phyloP scores from a whole-genome alignment of 257 asterid genomes.

The Mentha longifolia region DNA sequence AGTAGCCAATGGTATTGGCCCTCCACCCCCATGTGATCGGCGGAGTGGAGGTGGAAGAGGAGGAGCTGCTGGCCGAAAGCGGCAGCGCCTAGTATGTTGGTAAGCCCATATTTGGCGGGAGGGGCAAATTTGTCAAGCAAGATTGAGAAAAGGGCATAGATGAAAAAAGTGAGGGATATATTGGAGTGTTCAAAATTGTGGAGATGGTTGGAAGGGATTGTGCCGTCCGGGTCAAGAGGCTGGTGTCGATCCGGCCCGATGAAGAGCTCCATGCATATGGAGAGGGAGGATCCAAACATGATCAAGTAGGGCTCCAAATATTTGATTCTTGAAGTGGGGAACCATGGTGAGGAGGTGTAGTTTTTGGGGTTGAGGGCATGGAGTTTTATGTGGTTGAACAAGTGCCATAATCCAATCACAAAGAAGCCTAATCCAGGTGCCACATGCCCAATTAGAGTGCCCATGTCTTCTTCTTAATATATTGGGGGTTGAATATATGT shows the following conservation, averaged over 20 bases:
- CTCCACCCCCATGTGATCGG: constrained; percentile 94
- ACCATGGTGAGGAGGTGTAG: constrained; percentile 77
- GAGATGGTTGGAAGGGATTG: constrained; percentile 82
- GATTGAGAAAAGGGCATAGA: constrained; percentile 65
- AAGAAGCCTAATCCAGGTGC: constrained; percentile 88
- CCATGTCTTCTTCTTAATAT: constrained; percentile 45
- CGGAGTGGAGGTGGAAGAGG: constrained; percentile 85
- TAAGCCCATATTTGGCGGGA: constrained; percentile 53
- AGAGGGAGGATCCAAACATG: constrained; percentile 50
- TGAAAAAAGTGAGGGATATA: constrained; percentile 66
- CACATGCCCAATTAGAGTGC: constrained; percentile 78
- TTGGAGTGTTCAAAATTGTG: constrained; percentile 89
- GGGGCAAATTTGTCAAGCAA: constrained; percentile 59
- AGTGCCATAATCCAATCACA: constrained; percentile 79
- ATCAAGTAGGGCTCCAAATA: constrained; percentile 77
- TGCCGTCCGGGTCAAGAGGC: constrained; percentile 77
- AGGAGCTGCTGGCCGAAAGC: constrained; percentile 79
- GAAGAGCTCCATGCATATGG: constrained; percentile 88
- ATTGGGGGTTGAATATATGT: no score
- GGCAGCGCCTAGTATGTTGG: constrained; percentile 56
- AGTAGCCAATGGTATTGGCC: constrained; percentile 81
- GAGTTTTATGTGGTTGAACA: constrained; percentile 69
- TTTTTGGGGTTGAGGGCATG: constrained; percentile 62
- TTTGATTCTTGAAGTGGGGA: constrained; percentile 64
- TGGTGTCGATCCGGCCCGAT: constrained; percentile 78